Evolutionary conservation across 495 filamentous ascomycete species (phyloP), one percentile per base, ranked within the genome.

Genomic region (Extremus antarcticus): DNA sequence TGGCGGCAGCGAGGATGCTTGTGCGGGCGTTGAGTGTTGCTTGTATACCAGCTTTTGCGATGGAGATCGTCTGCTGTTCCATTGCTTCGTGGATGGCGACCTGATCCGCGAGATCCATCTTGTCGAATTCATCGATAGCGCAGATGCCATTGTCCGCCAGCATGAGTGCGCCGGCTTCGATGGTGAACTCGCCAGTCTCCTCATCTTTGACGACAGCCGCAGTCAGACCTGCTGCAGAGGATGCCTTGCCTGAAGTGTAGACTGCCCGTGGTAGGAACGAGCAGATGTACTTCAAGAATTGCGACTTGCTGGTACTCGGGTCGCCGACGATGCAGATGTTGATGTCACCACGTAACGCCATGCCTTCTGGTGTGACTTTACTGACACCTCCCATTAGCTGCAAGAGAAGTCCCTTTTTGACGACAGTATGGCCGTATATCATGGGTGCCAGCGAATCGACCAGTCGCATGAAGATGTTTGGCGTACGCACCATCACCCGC

Each of bases 71-170:
- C 73, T 99, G 92, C 72, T 99, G 92, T 78, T 99, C 92, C 92
- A 99, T 99, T 52, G 94, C 94, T 79, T 99, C 92, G 80, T 99
- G 92, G 69, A 99, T 97, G 59, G 92, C 92, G 46, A 99, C 92
- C 73, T 99, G 92, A 71, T 99, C 92, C 47, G 73, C 79, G 50
- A 99, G 87, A 65, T 99, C 92, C 92, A 99, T 99, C 73, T 97
- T 99, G 76, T 99, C 92, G 66, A 99, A 99, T 63, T 99, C 92
- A 68, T 99, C 92, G 66, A 99, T 99, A 57, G 88, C 88, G 70
- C 92, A 99, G 67, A 97, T 91, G 59, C 94, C 92, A 65, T 87
- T 94, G 73, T 92, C 91, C 24, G 94, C 92, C 25, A 99, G 77
- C 92, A 99, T 99, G 50, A 99, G 79, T 32, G 92, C 92, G 73